These are phyloP conservation scores for Xanthoconium stramineum DNA, from an alignment of 768 basidiomycete species.

Conservation along the genomic window DNA sequence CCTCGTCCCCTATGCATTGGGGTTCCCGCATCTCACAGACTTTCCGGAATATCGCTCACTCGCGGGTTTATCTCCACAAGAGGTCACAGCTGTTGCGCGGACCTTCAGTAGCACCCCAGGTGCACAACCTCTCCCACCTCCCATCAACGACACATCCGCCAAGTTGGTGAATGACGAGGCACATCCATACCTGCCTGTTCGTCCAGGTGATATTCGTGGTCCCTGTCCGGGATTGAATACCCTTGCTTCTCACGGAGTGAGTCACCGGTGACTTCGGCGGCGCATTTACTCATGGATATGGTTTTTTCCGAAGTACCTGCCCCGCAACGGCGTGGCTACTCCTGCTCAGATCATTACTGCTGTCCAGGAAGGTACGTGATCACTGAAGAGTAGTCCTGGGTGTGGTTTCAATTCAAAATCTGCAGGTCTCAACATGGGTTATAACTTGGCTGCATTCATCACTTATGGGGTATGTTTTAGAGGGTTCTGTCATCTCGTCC, in stretches of 20 bases:
- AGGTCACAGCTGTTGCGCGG: conserved; percentile 12
- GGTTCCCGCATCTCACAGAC: conserved; percentile 11
- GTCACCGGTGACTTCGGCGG: background rate
- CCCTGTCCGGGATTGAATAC: conserved; percentile 27
- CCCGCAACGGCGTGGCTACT: conserved; percentile 18
- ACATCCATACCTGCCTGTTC: conserved; percentile 15
- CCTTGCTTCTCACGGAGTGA: conserved; percentile 27
- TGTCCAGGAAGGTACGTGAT: conserved; percentile 19
- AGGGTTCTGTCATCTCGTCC: background rate
- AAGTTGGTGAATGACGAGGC: conserved; percentile 19
- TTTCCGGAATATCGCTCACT: conserved; percentile 23
- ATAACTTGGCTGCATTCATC: conserved; percentile 16
- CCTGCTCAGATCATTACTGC: conserved; percentile 25
- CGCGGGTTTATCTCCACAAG: conserved; percentile 15
- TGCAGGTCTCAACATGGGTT: conserved; percentile 26
- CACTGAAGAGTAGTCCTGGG: background rate
- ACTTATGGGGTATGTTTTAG: conserved; percentile 19
- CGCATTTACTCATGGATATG: background rate
- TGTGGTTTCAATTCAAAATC: background rate
- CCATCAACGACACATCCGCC: conserved; percentile 23
- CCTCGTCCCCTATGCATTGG: conserved; percentile 7
- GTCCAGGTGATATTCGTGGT: conserved; percentile 24
- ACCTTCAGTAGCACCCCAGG: conserved; percentile 20
- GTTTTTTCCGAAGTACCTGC: conserved; percentile 14
- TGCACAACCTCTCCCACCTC: conserved; percentile 20